These are phyloP conservation scores for Boletus bicolor DNA, from an alignment of 768 basidiomycete species.

Conservation along the genomic window DNA sequence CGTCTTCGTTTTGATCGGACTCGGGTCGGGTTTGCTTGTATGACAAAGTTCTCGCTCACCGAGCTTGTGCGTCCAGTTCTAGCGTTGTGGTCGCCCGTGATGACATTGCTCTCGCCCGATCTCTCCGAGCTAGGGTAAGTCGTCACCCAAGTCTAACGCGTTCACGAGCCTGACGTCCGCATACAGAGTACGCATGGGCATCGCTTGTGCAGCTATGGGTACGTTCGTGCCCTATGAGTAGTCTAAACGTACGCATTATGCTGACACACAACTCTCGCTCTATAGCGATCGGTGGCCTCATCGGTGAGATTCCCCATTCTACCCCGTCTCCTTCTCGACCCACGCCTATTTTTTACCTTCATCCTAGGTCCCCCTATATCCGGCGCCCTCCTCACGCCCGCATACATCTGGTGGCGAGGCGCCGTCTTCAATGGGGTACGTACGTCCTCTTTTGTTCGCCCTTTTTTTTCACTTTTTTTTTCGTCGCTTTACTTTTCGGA, in stretches of 20 bases:
- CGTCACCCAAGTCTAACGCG: too few species aligned
- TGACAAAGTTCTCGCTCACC: not conserved
- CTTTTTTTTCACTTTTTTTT: too few species aligned
- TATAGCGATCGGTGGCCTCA: slow-evolving; percentile 13
- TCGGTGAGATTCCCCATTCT: slow-evolving; percentile 7
- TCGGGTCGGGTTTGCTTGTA: not conserved
- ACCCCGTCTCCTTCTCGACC: too few species aligned
- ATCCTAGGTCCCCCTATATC: slow-evolving; percentile 49
- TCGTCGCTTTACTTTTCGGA: too few species aligned
- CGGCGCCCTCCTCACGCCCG: slow-evolving; percentile 50
- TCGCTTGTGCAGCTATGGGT: slow-evolving; percentile 50
- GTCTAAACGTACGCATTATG: not conserved
- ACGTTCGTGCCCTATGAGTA: not conserved
- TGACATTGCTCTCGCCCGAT: slow-evolving; percentile 43
- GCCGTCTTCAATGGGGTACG: slow-evolving; percentile 49
- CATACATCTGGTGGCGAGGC: slow-evolving; percentile 58
- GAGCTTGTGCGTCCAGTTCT: slow-evolving; percentile 31
- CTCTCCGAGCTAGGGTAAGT: slow-evolving; percentile 52
- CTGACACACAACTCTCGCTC: not conserved
- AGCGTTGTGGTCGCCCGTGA: slow-evolving; percentile 40
- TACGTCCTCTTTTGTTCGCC: not conserved
- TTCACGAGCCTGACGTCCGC: not conserved
- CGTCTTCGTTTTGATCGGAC: slow-evolving; percentile 5
- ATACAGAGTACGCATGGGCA: slow-evolving; percentile 42
- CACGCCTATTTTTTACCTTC: not conserved